These are phyloP conservation scores for Myriosclerotinia scirpicola DNA, from an alignment of 2,329 filamentous ascomycete genomes.

Conservation along the genomic window DNA sequence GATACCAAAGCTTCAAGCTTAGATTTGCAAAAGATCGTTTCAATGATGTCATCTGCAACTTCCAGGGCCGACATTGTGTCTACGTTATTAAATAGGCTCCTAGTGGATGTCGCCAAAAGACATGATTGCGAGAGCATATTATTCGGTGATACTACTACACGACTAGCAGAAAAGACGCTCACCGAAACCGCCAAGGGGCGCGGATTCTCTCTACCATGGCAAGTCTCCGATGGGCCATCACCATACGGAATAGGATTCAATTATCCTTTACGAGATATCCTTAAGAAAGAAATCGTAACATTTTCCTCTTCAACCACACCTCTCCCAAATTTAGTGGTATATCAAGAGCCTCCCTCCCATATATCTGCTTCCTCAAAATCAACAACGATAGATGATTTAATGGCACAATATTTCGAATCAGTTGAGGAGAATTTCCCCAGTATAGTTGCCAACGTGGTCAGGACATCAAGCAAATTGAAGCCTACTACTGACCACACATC, in stretches of 20 bases:
- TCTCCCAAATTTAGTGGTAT: constrained; percentile 51
- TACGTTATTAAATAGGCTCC: constrained; percentile 69
- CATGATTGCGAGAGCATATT: constrained; percentile 68
- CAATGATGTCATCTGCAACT: constrained; percentile 67
- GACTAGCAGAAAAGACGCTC: constrained; percentile 81
- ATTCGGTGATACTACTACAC: constrained; percentile 83
- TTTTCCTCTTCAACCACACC: constrained; percentile 60
- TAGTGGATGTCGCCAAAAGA: constrained; percentile 63
- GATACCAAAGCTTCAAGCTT: constrained; percentile 32
- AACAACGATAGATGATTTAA: constrained; percentile 86
- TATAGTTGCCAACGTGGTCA: constrained; percentile 92
- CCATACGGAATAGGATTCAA: constrained; percentile 50
- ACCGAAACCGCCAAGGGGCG: constrained; percentile 88
- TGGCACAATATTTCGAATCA: constrained; percentile 82
- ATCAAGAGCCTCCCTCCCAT: constrained; percentile 42
- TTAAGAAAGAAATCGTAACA: constrained; percentile 73
- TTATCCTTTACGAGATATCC: constrained; percentile 81
- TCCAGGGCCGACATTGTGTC: constrained; percentile 72
- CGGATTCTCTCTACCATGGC: constrained; percentile 79
- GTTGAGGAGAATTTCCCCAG: constrained; percentile 86
- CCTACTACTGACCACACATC: constrained; percentile 43
- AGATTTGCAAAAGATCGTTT: constrained; percentile 49
- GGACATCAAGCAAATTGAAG: constrained; percentile 81
- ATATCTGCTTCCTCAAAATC: constrained; percentile 52
- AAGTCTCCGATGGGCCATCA: constrained; percentile 68